Conservation (phyloP, 495 filamentous ascomycete species). For the Aspergillus wentii region DNA sequence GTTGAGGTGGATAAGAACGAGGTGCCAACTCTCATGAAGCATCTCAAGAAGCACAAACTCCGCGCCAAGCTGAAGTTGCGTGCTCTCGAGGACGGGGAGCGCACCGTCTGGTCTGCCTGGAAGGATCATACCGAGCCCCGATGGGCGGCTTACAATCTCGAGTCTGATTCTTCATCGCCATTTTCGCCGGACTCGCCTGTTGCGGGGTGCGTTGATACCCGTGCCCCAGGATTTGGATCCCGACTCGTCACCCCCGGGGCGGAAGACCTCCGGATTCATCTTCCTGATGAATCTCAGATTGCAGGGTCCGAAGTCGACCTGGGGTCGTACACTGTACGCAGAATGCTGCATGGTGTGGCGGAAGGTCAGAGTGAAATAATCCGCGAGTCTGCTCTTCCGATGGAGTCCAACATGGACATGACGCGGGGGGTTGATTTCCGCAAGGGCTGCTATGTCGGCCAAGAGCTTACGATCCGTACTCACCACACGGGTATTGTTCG, state of each 20-base stretch:
- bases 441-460: conserved; percentile 96
- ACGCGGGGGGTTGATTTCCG: conserved; percentile 80
- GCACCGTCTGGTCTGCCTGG: conserved; percentile 66
- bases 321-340: conserved; percentile 57
- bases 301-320: conserved; percentile 30
- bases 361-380: conserved; percentile 80
- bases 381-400: conserved; percentile 63
- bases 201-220: conserved; percentile 51
- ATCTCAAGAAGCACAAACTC: conserved; percentile 79
- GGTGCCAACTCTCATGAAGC: conserved; percentile 54
- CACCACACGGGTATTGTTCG: conserved; percentile 89
- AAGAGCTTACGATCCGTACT: conserved; percentile 93
- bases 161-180: conserved; percentile 26
- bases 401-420: conserved; percentile 81
- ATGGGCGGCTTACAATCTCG: conserved; percentile 43
- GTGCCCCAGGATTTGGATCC: conserved; percentile 65
- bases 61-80: conserved; percentile 69
- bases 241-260: conserved; percentile 47
- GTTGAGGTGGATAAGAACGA: conserved; percentile 75
- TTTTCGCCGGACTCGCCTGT: conserved; percentile 19
- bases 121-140: conserved; percentile 34
- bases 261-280: conserved; percentile 32
- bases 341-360: conserved; percentile 72
- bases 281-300: conserved; percentile 32
- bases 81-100: conserved; percentile 57